Evolutionary conservation across 1,284 basidiomycete genomes (phyloP).

Genomic region (Ganoderma sinense): DNA sequence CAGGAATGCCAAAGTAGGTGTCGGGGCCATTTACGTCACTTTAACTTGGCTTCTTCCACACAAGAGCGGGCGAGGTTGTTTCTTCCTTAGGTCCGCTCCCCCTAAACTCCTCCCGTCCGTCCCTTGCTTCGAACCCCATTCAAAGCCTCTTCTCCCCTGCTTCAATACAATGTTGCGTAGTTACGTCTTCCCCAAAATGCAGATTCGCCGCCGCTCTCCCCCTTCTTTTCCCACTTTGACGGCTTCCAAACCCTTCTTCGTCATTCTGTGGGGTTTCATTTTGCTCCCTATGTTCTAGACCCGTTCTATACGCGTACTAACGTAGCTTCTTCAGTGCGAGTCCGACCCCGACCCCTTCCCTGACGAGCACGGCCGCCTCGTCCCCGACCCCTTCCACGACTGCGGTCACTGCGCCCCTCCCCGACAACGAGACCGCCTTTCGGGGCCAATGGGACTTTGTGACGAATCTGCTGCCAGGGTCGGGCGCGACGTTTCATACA

Average conservation of each 20-base stretch:
- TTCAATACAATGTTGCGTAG: conserved; percentile 15
- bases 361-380: conserved; percentile 12
- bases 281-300: neutral
- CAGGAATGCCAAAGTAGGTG: conserved; percentile 26
- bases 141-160: neutral
- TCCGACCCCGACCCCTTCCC: conserved; percentile 5
- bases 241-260: neutral
- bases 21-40: neutral
- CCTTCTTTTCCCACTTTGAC: neutral
- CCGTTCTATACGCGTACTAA: conserved; percentile 14
- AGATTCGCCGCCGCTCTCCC: neutral
- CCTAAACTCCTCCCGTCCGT: neutral
- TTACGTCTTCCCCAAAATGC: conserved; percentile 12
- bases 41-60: conserved; percentile 1
- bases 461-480: conserved; percentile 33
- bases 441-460: conserved; percentile 40
- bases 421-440: conserved; percentile 37
- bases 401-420: conserved; percentile 27
- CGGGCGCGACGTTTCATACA: conserved; percentile 46
- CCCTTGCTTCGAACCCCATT: neutral
- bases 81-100: conserved; percentile 1
- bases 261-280: neutral
- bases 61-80: conserved; percentile 3
- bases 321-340: conserved; percentile 10
- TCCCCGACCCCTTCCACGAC: conserved; percentile 27